These are phyloP conservation scores for Peronosclerospora sorghi DNA, from an alignment of 352 stramenopile genomes.

Conservation along the genomic window DNA sequence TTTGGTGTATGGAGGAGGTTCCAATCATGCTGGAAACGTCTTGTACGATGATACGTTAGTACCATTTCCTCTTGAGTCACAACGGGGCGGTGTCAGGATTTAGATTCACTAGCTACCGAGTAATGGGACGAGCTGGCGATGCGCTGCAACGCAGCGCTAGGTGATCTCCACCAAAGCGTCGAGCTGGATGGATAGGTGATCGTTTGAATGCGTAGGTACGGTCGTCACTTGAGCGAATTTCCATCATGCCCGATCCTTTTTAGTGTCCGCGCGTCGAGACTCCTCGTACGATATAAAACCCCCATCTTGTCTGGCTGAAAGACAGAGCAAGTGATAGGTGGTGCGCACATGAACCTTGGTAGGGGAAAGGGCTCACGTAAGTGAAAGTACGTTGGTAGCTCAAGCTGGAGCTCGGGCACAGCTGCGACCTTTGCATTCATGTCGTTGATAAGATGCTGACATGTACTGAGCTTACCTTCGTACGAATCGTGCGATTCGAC, in stretches of 20 bases:
- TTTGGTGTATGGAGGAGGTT: conserved; percentile 3
- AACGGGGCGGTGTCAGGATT: no score
- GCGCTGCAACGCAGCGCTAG: conserved; percentile 12
- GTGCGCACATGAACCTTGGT: background rate
- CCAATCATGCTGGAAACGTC: conserved; percentile 14
- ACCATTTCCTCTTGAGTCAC: background rate
- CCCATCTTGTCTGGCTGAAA: conserved; percentile 57
- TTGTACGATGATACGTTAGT: background rate
- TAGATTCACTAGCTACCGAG: background rate
- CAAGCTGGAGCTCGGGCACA: conserved; percentile 39
- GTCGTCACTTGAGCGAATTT: conserved; percentile 39
- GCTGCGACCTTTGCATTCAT: conserved; percentile 20
- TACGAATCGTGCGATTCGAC: conserved; percentile 6
- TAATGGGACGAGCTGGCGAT: background rate
- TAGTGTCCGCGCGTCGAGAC: conserved; percentile 4
- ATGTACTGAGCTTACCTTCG: conserved; percentile 21
- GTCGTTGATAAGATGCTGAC: conserved; percentile 23
- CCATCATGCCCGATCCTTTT: conserved; percentile 31
- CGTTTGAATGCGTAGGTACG: conserved; percentile 37
- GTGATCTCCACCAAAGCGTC: conserved; percentile 27
- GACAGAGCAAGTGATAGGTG: background rate
- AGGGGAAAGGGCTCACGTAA: conserved; percentile 16
- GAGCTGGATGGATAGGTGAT: conserved; percentile 21
- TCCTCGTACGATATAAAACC: conserved; percentile 37
- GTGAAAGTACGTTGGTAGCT: conserved; percentile 47